These are phyloP conservation scores for Monosporascus sp. DNA, from an alignment of 2,329 filamentous ascomycete genomes.

Conservation along the genomic window DNA sequence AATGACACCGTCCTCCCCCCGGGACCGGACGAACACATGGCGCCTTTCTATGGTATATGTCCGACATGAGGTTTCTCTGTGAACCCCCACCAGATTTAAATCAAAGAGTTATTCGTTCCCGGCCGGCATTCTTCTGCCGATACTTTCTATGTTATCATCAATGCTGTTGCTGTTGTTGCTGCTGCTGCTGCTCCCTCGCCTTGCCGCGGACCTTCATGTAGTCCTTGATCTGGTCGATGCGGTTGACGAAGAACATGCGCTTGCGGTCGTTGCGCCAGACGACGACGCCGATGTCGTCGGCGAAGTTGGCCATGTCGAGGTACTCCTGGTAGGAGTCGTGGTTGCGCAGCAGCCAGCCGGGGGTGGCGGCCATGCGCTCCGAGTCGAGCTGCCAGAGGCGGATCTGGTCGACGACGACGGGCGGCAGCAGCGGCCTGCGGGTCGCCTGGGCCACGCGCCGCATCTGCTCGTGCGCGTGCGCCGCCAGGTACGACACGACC, in stretches of 20 bases:
- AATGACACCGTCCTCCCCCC: too few relatives aligned
- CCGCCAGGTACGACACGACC: conserved; percentile 87
- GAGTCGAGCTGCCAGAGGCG: conserved; percentile 96
- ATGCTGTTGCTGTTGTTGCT: neutral
- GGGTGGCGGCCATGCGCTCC: conserved; percentile 81
- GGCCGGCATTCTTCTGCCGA: too few relatives aligned
- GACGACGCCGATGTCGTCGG: conserved; percentile 84
- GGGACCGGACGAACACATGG: too few relatives aligned
- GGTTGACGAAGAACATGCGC: conserved; percentile 85
- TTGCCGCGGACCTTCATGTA: conserved; percentile 55
- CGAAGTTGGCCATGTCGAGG: conserved; percentile 66
- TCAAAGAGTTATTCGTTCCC: too few relatives aligned
- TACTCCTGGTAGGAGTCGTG: conserved; percentile 71
- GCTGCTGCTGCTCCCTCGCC: conserved; percentile 4
- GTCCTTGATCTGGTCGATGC: conserved; percentile 80
- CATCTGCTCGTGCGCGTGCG: conserved; percentile 94
- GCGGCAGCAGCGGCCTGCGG: conserved; percentile 72
- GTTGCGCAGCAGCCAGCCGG: conserved; percentile 85
- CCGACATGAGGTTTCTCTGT: too few relatives aligned
- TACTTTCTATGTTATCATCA: too few relatives aligned
- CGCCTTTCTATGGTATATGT: too few relatives aligned
- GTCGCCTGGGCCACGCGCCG: conserved; percentile 56
- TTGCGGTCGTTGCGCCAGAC: conserved; percentile 78
- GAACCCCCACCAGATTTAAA: too few relatives aligned
- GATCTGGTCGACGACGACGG: conserved; percentile 96